These are phyloP conservation scores for Alternaria arborescens DNA, from an alignment of 2,329 filamentous ascomycete genomes.

Conservation along the genomic window DNA sequence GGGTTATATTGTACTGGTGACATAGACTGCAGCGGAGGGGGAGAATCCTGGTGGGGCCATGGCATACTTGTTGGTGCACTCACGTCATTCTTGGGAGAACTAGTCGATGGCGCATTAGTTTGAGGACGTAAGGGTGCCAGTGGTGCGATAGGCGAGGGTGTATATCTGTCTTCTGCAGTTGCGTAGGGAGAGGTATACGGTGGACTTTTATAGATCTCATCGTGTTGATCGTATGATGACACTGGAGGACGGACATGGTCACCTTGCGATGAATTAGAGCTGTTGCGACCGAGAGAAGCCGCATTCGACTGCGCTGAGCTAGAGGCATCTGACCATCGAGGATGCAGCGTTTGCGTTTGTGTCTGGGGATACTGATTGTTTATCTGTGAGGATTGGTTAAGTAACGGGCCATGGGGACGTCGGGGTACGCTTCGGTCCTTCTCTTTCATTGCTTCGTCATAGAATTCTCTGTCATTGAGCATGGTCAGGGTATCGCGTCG, in stretches of 20 bases:
- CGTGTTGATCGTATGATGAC: neutral
- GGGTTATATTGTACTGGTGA: neutral
- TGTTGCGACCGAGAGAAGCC: constrained; percentile 37
- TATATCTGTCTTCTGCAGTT: constrained; percentile 10
- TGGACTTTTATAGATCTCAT: constrained; percentile 5
- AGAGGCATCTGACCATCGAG: constrained; percentile 36
- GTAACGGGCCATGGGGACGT: constrained; percentile 18
- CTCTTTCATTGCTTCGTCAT: constrained; percentile 14
- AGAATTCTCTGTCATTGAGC: constrained; percentile 23
- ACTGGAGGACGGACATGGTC: constrained; percentile 1
- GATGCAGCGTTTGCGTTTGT: constrained; percentile 13
- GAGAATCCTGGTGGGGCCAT: constrained; percentile 13
- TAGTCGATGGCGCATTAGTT: neutral
- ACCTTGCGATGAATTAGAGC: constrained; percentile 37
- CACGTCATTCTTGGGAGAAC: neutral
- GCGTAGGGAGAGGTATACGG: constrained; percentile 10
- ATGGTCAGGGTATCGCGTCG: constrained; percentile 33
- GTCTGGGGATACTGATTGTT: constrained; percentile 18
- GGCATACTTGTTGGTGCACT: constrained; percentile 5
- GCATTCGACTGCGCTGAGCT: constrained; percentile 41
- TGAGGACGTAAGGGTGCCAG: constrained; percentile 21
- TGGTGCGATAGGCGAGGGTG: constrained; percentile 22
- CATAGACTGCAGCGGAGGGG: neutral
- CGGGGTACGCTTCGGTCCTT: constrained; percentile 22
- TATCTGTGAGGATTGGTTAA: constrained; percentile 16